Evolutionary conservation across 129 eudicot genomes (phyloP).

Genomic region (Flaveria robusta): DNA sequence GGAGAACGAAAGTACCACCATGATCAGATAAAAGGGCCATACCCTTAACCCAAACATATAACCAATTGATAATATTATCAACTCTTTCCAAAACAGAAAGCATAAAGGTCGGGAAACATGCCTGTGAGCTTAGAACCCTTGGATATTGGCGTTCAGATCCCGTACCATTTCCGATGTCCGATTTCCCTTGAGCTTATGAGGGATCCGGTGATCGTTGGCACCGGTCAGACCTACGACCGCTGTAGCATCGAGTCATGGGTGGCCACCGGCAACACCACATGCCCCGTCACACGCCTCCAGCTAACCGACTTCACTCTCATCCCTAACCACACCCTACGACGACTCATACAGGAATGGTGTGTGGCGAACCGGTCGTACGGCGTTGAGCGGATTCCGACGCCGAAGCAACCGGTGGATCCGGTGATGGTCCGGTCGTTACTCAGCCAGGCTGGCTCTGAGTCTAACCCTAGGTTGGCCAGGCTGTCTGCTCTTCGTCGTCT

Average conservation of each 20-base stretch:
- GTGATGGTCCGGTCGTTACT: conserved; percentile 57
- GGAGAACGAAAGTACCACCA: conserved; percentile 41
- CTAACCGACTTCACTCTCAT: conserved; percentile 61
- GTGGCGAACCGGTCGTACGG: conserved; percentile 73
- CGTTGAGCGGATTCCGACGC: conserved; percentile 89
- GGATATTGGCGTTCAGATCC: conserved; percentile 74
- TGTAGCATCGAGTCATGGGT: conserved; percentile 85
- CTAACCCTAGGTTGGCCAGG: conserved; percentile 47
- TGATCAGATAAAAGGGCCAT: conserved; percentile 40
- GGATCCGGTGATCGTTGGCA: conserved; percentile 80
- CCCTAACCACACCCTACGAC: conserved; percentile 87
- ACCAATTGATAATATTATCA: conserved; percentile 1
- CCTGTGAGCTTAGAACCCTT: conserved; percentile 59
- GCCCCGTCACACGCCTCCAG: conserved; percentile 81
- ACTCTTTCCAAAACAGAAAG: neutral
- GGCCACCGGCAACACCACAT: conserved; percentile 81
- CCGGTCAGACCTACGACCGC: conserved; percentile 93
- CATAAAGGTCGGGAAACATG: conserved; percentile 41
- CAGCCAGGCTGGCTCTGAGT: conserved; percentile 55
- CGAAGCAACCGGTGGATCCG: conserved; percentile 92
- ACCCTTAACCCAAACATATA: conserved; percentile 14
- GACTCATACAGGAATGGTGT: conserved; percentile 96
- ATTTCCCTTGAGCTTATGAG: conserved; percentile 80
- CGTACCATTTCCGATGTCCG: conserved; percentile 83
- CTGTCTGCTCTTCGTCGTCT: conserved; percentile 62